Percentiles rank a stretch among this genome's conserved stretches.
phyloP scores from a whole-genome alignment of 108 stramenopile genomes.

The Ochromonas danica region DNA sequence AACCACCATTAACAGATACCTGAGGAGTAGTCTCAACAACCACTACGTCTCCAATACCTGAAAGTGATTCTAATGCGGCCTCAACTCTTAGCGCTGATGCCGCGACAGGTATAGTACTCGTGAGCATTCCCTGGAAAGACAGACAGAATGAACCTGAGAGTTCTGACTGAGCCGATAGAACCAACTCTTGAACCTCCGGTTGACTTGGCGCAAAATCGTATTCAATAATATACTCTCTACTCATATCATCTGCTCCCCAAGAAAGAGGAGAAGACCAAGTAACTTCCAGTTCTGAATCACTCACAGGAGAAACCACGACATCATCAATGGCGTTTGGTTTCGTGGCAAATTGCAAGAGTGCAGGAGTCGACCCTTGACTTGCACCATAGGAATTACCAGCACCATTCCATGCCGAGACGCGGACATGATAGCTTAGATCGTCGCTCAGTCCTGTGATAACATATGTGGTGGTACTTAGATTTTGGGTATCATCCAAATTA shows the following conservation, averaged over 20 bases:
- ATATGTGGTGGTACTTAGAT: conserved; percentile 5
- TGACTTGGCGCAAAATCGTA: conserved; percentile 38
- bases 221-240: conserved; percentile 53
- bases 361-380: conserved; percentile 51
- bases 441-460: conserved; percentile 21
- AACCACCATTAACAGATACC: background rate
- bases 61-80: conserved; percentile 38
- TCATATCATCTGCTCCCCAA: conserved; percentile 41
- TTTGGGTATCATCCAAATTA: conserved; percentile 30
- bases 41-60: conserved; percentile 41
- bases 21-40: background rate
- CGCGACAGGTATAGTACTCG: conserved; percentile 42
- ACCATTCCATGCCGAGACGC: conserved; percentile 64
- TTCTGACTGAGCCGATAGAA: background rate
- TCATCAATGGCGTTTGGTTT: conserved; percentile 48
- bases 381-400: conserved; percentile 51
- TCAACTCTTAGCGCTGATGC: conserved; percentile 33
- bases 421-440: conserved; percentile 57
- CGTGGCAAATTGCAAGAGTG: conserved; percentile 37
- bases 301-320: conserved; percentile 43
- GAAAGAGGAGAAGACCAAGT: conserved; percentile 49
- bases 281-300: conserved; percentile 45
- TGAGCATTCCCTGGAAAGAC: conserved; percentile 34
- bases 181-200: conserved; percentile 48
- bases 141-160: conserved; percentile 47